phyloP scores from a whole-genome alignment of 257 asterid genomes.

The Solanum sejunctum region DNA sequence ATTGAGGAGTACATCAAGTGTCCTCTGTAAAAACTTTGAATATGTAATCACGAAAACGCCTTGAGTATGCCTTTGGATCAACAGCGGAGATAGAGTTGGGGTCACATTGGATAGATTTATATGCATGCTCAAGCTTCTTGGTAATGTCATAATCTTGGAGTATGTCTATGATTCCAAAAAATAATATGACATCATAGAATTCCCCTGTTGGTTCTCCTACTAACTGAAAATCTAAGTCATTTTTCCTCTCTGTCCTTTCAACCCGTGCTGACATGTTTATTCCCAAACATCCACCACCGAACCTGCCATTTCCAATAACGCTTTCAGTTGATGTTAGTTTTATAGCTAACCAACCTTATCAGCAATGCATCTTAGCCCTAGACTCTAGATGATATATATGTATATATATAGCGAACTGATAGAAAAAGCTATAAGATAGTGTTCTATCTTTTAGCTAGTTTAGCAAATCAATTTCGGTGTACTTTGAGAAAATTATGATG shows the following conservation, averaged over 20 bases:
- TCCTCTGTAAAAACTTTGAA: constrained; percentile 24
- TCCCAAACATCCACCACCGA: constrained; percentile 4
- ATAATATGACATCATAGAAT: constrained; percentile 14
- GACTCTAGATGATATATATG: no score
- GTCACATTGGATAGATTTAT: constrained; percentile 26
- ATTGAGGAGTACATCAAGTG: neutral
- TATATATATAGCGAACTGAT: neutral
- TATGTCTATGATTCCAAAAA: constrained; percentile 25
- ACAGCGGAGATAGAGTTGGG: constrained; percentile 29
- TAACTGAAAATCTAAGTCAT: constrained; percentile 11
- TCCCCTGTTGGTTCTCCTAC: constrained; percentile 24
- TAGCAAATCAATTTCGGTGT: neutral
- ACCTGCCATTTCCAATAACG: neutral
- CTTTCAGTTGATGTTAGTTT: neutral
- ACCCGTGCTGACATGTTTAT: constrained; percentile 19
- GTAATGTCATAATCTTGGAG: constrained; percentile 28
- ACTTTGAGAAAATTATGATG: neutral
- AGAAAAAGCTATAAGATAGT: neutral
- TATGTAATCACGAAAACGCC: constrained; percentile 29
- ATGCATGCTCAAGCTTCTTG: constrained; percentile 36
- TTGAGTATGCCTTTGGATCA: constrained; percentile 26
- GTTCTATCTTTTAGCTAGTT: neutral
- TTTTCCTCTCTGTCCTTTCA: constrained; percentile 18
- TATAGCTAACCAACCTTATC: neutral
- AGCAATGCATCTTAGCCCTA: no score